These are phyloP conservation scores for Alternaria brassicicola DNA, from an alignment of 2,329 filamentous ascomycete genomes.

Conservation along the genomic window DNA sequence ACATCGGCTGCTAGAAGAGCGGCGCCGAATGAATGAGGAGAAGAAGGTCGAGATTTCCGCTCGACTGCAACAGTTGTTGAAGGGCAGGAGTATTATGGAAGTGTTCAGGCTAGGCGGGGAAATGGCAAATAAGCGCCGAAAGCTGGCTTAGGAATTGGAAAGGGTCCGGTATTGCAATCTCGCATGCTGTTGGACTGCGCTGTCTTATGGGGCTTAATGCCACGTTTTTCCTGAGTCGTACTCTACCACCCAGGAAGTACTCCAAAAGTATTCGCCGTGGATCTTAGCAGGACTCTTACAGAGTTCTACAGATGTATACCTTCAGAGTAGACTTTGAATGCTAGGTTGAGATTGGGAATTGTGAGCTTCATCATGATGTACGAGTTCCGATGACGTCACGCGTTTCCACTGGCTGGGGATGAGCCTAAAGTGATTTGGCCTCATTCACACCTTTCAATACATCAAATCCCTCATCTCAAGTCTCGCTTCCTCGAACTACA, in stretches of 20 bases:
- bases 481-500: neutral
- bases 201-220: no score
- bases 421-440: neutral
- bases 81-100: neutral
- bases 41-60: neutral
- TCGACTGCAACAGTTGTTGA: neutral
- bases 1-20: no score
- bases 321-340: no score
- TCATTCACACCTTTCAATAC: neutral
- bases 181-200: no score
- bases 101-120: neutral
- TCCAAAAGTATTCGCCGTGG: no score
- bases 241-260: no score
- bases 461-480: neutral
- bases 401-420: neutral
- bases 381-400: neutral
- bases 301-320: no score
- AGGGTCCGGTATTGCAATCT: no score
- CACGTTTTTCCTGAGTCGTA: no score
- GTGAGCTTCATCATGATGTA: no score
- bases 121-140: neutral
- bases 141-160: neutral
- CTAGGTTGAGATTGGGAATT: no score
- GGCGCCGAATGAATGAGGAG: neutral
- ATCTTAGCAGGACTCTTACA: no score